These are phyloP conservation scores for Lupinus albus DNA, from an alignment of 306 rosid genomes.

Conservation along the genomic window DNA sequence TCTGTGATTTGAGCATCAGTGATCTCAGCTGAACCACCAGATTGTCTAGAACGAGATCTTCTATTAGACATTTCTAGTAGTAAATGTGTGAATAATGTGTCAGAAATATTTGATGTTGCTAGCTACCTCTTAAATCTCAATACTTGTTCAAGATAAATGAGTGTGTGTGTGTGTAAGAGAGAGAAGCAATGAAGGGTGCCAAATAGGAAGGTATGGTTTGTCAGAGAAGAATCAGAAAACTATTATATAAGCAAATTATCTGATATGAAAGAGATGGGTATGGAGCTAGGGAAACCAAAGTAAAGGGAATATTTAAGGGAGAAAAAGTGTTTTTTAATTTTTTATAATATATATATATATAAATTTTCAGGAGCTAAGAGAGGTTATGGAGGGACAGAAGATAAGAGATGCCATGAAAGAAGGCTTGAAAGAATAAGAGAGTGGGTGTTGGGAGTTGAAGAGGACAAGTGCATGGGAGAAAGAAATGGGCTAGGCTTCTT, in stretches of 20 bases:
- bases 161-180: not conserved
- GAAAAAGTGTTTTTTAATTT: not conserved
- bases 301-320: not conserved
- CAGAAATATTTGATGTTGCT: conserved; percentile 40
- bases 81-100: conserved; percentile 15
- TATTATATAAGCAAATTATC: not conserved
- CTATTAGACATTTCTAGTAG: conserved; percentile 65
- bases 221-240: not conserved
- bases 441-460: conserved; percentile 47
- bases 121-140: not conserved
- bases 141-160: not conserved
- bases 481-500: conserved; percentile 62
- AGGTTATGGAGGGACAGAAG: conserved; percentile 32
- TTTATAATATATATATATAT: not conserved
- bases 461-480: conserved; percentile 74
- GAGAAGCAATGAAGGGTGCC: not conserved
- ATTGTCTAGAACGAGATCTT: conserved; percentile 75
- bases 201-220: not conserved
- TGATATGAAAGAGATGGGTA: not conserved
- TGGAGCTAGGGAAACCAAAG: not conserved
- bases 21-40: conserved; percentile 58
- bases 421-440: conserved; percentile 24
- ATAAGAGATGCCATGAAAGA: conserved; percentile 30
- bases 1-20: conserved; percentile 91
- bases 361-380: conserved; percentile 1